phyloP scores from a whole-genome alignment of 169 alveolate species.

The Plasmodium berghei region DNA sequence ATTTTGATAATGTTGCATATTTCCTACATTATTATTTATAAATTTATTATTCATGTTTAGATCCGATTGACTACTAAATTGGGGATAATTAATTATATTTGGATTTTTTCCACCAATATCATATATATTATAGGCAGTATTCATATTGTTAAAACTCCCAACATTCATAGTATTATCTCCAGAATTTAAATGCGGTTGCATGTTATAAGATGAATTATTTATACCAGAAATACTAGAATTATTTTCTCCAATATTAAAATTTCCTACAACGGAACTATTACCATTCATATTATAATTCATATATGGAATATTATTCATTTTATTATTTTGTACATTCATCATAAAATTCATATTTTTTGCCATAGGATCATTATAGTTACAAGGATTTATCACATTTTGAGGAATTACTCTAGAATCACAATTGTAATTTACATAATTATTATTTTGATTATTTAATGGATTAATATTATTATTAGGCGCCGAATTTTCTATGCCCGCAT shows the following conservation, averaged over 20 bases:
- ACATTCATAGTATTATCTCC: not conserved
- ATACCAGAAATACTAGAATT: too few relatives aligned
- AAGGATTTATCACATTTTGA: not conserved
- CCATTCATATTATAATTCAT: not conserved
- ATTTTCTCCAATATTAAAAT: too few relatives aligned
- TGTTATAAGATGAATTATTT: too few relatives aligned
- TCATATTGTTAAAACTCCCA: not conserved
- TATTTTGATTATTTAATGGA: not conserved
- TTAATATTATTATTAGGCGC: too few relatives aligned
- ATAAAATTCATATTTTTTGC: not conserved
- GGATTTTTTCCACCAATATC: too few relatives aligned
- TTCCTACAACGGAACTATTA: not conserved
- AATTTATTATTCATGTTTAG: too few relatives aligned
- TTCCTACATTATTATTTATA: not conserved
- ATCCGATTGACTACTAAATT: too few relatives aligned
- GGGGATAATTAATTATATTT: too few relatives aligned
- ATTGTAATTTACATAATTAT: constrained; percentile 7
- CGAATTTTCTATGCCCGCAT: too few relatives aligned
- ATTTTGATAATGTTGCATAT: constrained; percentile 5
- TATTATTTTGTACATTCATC: constrained; percentile 4
- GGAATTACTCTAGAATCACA: constrained; percentile 1
- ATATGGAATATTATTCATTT: not conserved
- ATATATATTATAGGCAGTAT: too few relatives aligned
- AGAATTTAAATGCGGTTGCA: not conserved
- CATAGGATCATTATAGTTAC: not conserved